phyloP scores from a whole-genome alignment of 495 filamentous ascomycete species.

The Aspergillus ellipticus region DNA sequence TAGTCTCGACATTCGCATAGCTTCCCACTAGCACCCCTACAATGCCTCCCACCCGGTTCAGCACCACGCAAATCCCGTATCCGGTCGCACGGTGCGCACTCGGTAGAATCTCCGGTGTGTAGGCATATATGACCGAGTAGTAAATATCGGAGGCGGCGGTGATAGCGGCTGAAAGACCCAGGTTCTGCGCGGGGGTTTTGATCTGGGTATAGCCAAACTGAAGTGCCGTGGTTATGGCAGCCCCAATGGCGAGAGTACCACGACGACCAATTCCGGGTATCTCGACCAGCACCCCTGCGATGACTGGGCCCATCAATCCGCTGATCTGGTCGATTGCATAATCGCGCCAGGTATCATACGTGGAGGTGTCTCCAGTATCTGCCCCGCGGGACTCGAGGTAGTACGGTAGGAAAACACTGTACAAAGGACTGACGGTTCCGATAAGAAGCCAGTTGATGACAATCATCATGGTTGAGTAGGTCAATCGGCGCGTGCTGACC shows the following conservation, averaged over 20 bases:
- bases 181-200: constrained; percentile 35
- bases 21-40: constrained; percentile 36
- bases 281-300: constrained; percentile 37
- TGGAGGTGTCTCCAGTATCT: constrained; percentile 21
- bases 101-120: constrained; percentile 43
- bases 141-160: constrained; percentile 43
- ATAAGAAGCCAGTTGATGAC: constrained; percentile 38
- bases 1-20: constrained; percentile 32
- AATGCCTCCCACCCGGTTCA: constrained; percentile 38
- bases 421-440: constrained; percentile 33
- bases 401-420: constrained; percentile 33
- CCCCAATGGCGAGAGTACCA: constrained; percentile 37
- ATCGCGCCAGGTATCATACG: constrained; percentile 36
- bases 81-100: constrained; percentile 42
- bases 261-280: constrained; percentile 29
- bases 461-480: constrained; percentile 28
- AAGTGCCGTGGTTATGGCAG: constrained; percentile 38
- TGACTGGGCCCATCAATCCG: constrained; percentile 36
- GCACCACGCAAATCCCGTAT: constrained; percentile 36
- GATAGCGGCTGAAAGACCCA: constrained; percentile 39
- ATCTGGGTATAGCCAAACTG: constrained; percentile 45
- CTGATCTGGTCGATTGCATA: constrained; percentile 44
- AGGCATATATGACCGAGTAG: constrained; percentile 46
- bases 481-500: constrained; percentile 21
- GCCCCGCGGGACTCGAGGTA: constrained; percentile 33